Evolutionary conservation across 768 basidiomycete genomes (phyloP).

Genomic region (Hortiboletus campestris): DNA sequence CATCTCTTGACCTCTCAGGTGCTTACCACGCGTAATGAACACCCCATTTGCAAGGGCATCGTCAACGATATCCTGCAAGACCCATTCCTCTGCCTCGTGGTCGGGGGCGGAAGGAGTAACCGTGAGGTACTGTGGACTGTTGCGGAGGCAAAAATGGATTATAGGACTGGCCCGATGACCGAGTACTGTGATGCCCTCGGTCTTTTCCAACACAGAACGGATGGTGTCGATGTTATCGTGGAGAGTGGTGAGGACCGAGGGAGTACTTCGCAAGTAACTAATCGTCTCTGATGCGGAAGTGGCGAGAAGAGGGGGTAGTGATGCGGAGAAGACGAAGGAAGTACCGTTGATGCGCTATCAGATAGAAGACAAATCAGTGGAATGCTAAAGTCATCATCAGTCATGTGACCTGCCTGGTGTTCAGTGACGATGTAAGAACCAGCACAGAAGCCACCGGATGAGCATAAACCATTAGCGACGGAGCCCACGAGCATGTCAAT

Average conservation of each 20-base stretch:
- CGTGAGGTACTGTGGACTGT: conserved; percentile 22
- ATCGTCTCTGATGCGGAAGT: conserved; percentile 88
- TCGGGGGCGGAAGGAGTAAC: conserved; percentile 40
- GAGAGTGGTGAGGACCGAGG: conserved; percentile 70
- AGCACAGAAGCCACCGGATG: conserved; percentile 93
- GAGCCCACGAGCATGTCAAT: conserved; percentile 96
- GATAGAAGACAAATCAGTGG: background rate
- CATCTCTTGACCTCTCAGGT: conserved; percentile 81
- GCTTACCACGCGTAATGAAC: conserved; percentile 79
- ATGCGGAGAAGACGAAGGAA: conserved; percentile 94
- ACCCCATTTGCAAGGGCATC: conserved; percentile 80
- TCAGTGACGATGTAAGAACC: conserved; percentile 79
- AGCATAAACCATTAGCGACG: conserved; percentile 76
- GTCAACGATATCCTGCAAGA: conserved; percentile 92
- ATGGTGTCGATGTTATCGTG: conserved; percentile 80
- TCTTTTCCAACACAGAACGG: conserved; percentile 75
- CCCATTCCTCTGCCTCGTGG: conserved; percentile 65
- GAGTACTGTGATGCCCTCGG: conserved; percentile 80
- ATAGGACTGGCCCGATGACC: conserved; percentile 85
- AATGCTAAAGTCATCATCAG: background rate
- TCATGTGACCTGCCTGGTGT: conserved; percentile 63
- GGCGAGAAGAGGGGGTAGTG: conserved; percentile 86
- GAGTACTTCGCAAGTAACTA: conserved; percentile 70
- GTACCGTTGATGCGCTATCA: conserved; percentile 89
- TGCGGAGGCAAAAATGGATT: conserved; percentile 75